Conservation (phyloP, 1,284 basidiomycete species). For the Cystobasidium slooffiae region DNA sequence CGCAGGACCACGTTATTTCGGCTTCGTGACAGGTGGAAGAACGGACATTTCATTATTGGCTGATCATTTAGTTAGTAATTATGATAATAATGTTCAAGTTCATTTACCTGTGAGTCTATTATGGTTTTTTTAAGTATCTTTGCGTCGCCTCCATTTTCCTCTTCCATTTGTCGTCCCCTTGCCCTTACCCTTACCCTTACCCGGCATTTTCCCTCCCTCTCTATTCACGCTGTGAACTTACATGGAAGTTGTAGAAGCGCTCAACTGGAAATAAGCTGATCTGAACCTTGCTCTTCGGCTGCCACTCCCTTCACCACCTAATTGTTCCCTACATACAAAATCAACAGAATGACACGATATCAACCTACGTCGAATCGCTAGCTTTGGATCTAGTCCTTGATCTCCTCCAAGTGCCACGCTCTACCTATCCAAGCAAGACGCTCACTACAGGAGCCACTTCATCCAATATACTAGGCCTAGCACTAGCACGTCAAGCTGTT, state of each 20-base stretch:
- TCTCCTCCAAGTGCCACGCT: constrained; percentile 57
- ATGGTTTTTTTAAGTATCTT: neutral
- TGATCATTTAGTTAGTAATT: constrained; percentile 56
- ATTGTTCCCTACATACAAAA: constrained; percentile 3
- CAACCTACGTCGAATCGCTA: constrained; percentile 59
- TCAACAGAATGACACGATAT: constrained; percentile 56
- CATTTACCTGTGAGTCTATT: constrained; percentile 55
- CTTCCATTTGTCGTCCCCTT: too few species aligned
- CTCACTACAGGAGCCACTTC: constrained; percentile 63
- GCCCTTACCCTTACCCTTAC: too few species aligned
- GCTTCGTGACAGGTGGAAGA: constrained; percentile 61
- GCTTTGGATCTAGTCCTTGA: constrained; percentile 60
- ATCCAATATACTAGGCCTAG: constrained; percentile 61
- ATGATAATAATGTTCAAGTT: constrained; percentile 60
- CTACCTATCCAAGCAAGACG: constrained; percentile 58
- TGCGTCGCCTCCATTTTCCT: neutral
- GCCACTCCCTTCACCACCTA: neutral
- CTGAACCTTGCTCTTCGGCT: neutral
- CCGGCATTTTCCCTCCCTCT: too few species aligned
- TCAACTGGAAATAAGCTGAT: too few species aligned
- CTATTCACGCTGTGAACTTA: too few species aligned
- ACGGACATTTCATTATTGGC: constrained; percentile 59
- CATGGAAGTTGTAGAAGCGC: too few species aligned
- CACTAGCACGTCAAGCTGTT: constrained; percentile 50
- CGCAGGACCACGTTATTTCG: constrained; percentile 60